These are phyloP conservation scores for Pseudocercospora fijiensis DNA, from an alignment of 2,329 filamentous ascomycete genomes.

Conservation along the genomic window DNA sequence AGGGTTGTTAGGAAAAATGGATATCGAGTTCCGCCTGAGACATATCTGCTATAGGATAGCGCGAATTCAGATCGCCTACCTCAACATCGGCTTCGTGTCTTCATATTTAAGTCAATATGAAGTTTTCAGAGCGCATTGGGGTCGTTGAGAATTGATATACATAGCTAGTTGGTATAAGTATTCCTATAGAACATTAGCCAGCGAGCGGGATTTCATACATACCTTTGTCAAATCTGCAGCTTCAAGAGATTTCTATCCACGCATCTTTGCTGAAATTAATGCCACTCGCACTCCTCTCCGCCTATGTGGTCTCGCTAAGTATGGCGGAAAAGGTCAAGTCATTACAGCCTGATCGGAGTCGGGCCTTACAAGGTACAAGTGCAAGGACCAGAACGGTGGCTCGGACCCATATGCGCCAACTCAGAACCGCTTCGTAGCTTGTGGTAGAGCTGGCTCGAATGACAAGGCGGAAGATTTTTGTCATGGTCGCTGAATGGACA, in stretches of 20 bases:
- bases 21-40: background rate
- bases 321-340: constrained; percentile 1
- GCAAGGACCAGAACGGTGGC: constrained; percentile 5
- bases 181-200: background rate
- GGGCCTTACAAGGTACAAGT: constrained; percentile 11
- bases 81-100: background rate
- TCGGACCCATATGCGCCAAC: background rate
- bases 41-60: background rate
- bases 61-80: background rate
- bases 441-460: background rate
- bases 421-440: constrained; percentile 4
- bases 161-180: background rate
- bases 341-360: background rate
- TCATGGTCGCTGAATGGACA: background rate
- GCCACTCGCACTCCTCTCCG: background rate
- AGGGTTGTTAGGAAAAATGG: too few relatives aligned
- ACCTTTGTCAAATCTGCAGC: too few relatives aligned
- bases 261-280: background rate
- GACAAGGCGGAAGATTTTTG: constrained; percentile 8
- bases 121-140: background rate
- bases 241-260: background rate
- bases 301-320: background rate
- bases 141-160: background rate
- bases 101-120: background rate
- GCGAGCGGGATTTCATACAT: too few relatives aligned